Percentiles rank a stretch among this genome's conserved stretches.
Evolutionary conservation across 2,329 filamentous ascomycete genomes (phyloP).

Genomic region (Pseudophaeomoniella oleicola): DNA sequence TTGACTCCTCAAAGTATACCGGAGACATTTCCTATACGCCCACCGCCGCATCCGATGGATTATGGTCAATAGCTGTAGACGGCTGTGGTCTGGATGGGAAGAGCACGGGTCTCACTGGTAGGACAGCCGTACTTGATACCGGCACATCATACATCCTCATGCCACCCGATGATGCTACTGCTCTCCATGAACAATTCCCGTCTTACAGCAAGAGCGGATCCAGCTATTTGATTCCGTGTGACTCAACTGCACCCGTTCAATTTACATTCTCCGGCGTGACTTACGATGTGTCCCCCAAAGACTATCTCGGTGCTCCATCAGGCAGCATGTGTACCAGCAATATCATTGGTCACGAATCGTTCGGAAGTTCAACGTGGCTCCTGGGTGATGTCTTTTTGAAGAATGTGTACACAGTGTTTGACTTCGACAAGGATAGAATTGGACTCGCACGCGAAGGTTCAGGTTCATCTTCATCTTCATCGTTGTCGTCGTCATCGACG

Average conservation of each 20-base stretch:
- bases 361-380: constrained; percentile 53
- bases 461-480: neutral
- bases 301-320: constrained; percentile 45
- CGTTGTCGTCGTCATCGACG: neutral
- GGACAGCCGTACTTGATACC: constrained; percentile 63
- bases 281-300: constrained; percentile 53
- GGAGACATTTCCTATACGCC: constrained; percentile 55
- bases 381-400: constrained; percentile 76
- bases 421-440: constrained; percentile 35
- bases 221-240: constrained; percentile 60
- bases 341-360: constrained; percentile 57
- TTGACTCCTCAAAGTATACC: constrained; percentile 51
- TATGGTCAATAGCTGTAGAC: constrained; percentile 60
- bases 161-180: constrained; percentile 49
- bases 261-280: constrained; percentile 54
- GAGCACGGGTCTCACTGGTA: constrained; percentile 32
- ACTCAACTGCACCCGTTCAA: constrained; percentile 44
- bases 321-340: constrained; percentile 45
- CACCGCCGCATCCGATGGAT: constrained; percentile 32
- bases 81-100: constrained; percentile 49
- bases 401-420: constrained; percentile 79
- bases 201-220: constrained; percentile 38
- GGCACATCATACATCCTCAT: constrained; percentile 70
- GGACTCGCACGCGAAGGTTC: no score
- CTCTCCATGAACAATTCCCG: constrained; percentile 54